A percentile compares a stretch with the other conserved stretches of the same genome.
Evolutionary conservation across 768 basidiomycete species (phyloP).

Genomic region (Suillus cothurnatus): DNA sequence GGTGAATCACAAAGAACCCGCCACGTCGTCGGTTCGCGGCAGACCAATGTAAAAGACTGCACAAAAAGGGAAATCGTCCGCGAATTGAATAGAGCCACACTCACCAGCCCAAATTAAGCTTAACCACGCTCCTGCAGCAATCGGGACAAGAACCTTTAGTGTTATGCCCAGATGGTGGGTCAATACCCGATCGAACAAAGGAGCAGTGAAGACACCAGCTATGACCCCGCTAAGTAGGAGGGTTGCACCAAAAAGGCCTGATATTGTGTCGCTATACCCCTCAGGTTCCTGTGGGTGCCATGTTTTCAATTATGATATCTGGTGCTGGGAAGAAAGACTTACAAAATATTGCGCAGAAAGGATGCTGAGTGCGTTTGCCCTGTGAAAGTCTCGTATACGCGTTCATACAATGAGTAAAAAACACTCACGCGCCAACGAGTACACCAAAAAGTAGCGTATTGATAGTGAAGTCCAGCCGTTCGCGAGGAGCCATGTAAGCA

Average conservation of each 20-base stretch:
- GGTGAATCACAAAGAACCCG: not conserved
- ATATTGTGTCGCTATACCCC: slow-evolving; percentile 67
- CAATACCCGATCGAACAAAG: slow-evolving; percentile 81
- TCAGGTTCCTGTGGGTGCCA: slow-evolving; percentile 54
- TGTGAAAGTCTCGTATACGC: slow-evolving; percentile 25
- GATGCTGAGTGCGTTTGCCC: slow-evolving; percentile 64
- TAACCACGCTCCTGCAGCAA: slow-evolving; percentile 66
- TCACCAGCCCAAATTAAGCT: slow-evolving; percentile 80
- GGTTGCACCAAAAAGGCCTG: slow-evolving; percentile 71
- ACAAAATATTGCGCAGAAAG: slow-evolving; percentile 73
- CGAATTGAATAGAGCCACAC: slow-evolving; percentile 18
- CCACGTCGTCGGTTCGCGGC: not conserved
- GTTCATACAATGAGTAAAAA: slow-evolving; percentile 1
- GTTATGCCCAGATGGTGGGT: slow-evolving; percentile 69
- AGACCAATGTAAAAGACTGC: not conserved
- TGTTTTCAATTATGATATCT: not conserved
- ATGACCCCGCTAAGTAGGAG: slow-evolving; percentile 73
- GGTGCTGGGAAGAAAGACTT: slow-evolving; percentile 22
- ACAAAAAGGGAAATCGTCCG: not conserved
- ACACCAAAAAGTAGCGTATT: slow-evolving; percentile 61
- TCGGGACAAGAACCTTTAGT: slow-evolving; percentile 59
- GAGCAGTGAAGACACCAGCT: slow-evolving; percentile 66
- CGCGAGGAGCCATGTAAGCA: slow-evolving; percentile 59
- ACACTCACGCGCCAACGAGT: slow-evolving; percentile 61
- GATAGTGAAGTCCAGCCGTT: slow-evolving; percentile 73